A percentile compares a stretch with the other conserved stretches of the same genome.
These are phyloP conservation scores for Penicillium fimorum DNA, from an alignment of 495 filamentous ascomycete species.

Conservation along the genomic window DNA sequence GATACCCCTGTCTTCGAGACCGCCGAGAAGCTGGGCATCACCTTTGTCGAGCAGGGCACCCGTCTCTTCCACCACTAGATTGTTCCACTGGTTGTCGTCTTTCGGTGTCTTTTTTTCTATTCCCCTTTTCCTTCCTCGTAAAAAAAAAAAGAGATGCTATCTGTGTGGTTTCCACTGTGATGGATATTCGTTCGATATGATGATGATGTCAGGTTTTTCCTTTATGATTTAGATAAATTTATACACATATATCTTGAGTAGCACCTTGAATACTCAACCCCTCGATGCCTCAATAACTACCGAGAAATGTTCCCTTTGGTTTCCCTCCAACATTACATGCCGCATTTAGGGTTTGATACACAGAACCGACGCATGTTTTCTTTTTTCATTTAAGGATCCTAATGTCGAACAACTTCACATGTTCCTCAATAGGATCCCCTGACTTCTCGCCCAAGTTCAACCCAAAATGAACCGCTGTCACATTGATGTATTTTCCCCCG, in stretches of 20 bases:
- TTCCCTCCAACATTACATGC: background rate
- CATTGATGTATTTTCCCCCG: conserved; percentile 1
- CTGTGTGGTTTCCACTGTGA: conserved; percentile 7
- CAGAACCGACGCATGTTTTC: background rate
- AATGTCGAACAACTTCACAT: background rate
- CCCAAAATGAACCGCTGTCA: background rate
- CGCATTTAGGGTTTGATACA: background rate
- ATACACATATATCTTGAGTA: conserved; percentile 22
- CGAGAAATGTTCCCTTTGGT: background rate
- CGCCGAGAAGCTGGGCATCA: conserved; percentile 88
- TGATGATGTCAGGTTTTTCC: conserved; percentile 30
- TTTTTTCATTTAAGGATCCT: background rate
- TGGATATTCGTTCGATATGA: conserved; percentile 23
- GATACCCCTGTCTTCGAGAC: conserved; percentile 84
- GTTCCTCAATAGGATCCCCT: background rate
- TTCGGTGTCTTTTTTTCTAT: conserved; percentile 6
- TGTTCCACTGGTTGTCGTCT: conserved; percentile 2
- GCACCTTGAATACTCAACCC: background rate
- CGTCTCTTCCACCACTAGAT: conserved; percentile 86
- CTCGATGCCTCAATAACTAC: background rate
- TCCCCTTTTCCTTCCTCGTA: conserved; percentile 9
- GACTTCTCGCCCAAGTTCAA: background rate
- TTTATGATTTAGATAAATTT: conserved; percentile 28
- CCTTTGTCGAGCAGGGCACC: conserved; percentile 84
- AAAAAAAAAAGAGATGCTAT: conserved; percentile 20